Conservation (phyloP, 768 basidiomycete species). For the Kwoniella dejecticola region DNA sequence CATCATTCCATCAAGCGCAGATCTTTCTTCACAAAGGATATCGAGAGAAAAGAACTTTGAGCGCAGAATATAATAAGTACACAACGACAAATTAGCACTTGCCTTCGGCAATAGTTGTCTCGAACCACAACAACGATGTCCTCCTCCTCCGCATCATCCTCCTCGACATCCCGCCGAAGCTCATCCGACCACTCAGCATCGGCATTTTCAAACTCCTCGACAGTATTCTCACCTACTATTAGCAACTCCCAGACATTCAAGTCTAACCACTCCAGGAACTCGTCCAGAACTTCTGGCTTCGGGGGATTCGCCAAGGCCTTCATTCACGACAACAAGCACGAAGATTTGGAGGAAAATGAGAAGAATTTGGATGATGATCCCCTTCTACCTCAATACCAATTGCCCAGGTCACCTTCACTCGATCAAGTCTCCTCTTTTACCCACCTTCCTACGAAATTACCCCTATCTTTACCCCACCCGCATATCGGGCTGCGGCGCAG, state of each 20-base stretch:
- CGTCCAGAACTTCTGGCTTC: not conserved
- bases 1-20: too few species aligned
- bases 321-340: not conserved
- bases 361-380: not conserved
- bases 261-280: conserved; percentile 1
- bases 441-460: not conserved
- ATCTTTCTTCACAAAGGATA: too few species aligned
- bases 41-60: too few species aligned
- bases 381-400: not conserved
- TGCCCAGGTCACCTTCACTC: not conserved
- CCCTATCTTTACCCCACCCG: conserved; percentile 8
- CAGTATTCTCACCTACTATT: not conserved
- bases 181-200: conserved; percentile 3
- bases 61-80: too few species aligned
- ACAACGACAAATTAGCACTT: not conserved
- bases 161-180: not conserved
- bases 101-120: not conserved
- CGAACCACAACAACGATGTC: not conserved
- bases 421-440: not conserved
- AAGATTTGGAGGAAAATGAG: not conserved
- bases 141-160: conserved; percentile 1
- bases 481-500: conserved; percentile 20
- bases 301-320: not conserved
- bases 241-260: not conserved
- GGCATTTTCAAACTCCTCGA: not conserved